Evolutionary conservation across 1,139 yeast species (phyloP).

Genomic region (Yamadazyma sp.): DNA sequence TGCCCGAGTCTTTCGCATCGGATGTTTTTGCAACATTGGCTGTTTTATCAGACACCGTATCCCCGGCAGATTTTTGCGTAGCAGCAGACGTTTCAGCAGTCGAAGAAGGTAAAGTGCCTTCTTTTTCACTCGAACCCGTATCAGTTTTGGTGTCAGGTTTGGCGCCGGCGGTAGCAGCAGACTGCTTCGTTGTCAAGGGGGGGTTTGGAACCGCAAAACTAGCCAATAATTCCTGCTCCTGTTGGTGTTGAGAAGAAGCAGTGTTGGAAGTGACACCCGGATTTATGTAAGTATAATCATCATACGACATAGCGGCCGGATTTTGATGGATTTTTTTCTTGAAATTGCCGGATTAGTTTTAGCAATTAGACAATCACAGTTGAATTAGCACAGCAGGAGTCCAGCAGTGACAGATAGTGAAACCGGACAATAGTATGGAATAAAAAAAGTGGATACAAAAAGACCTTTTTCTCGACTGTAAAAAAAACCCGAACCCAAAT

Average conservation of each 20-base stretch:
- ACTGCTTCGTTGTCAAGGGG: conserved; percentile 27
- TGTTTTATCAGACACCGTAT: background rate
- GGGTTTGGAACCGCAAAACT: conserved; percentile 45
- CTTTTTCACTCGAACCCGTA: conserved; percentile 3
- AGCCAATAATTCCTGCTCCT: conserved; percentile 45
- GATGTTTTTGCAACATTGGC: too few relatives aligned
- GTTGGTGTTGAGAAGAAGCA: conserved; percentile 47
- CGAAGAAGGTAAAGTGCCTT: too few relatives aligned
- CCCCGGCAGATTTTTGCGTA: too few relatives aligned
- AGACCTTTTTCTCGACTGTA: background rate
- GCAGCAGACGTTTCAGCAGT: too few relatives aligned
- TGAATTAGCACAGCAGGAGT: background rate
- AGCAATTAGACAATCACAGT: too few relatives aligned
- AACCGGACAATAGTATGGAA: too few relatives aligned
- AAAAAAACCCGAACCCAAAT: background rate
- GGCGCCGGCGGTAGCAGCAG: conserved; percentile 18
- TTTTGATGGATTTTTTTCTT: too few relatives aligned
- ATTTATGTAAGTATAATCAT: conserved; percentile 4
- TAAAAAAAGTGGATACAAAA: background rate
- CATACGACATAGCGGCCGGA: conserved; percentile 3
- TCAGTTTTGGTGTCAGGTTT: conserved; percentile 12
- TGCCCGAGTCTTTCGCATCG: too few relatives aligned
- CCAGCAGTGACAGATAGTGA: background rate
- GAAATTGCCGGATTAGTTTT: too few relatives aligned
- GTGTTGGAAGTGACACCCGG: conserved; percentile 23